A percentile compares a stretch with the other conserved stretches of the same genome.
phyloP scores from a whole-genome alignment of 257 asterid genomes.

The Solanum arcanum region DNA sequence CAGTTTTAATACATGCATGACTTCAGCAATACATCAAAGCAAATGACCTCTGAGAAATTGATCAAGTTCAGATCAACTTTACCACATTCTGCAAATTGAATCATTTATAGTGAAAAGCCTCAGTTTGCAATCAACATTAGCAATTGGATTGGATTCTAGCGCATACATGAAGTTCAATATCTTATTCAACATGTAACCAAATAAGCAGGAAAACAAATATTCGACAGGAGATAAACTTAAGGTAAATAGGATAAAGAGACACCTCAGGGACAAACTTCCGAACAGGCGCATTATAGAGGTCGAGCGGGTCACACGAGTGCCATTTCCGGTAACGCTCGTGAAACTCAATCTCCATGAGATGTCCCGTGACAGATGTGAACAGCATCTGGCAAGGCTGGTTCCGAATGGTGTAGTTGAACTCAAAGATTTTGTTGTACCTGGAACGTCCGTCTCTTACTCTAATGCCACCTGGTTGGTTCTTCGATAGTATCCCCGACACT shows the following conservation, averaged over 20 bases:
- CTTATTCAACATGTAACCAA: not conserved
- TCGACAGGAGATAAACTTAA: not conserved
- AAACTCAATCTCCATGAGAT: slow-evolving; percentile 93
- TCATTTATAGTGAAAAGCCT: not conserved
- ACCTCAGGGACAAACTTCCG: slow-evolving; percentile 84
- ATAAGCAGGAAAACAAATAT: not conserved
- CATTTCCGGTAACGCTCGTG: slow-evolving; percentile 80
- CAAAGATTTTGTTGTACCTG: slow-evolving; percentile 77
- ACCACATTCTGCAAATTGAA: not conserved
- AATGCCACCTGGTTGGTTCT: slow-evolving; percentile 48
- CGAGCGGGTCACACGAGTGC: slow-evolving; percentile 93
- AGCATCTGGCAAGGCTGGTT: slow-evolving; percentile 66
- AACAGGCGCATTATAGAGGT: slow-evolving; percentile 78
- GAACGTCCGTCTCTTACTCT: slow-evolving; percentile 78
- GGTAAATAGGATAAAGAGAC: not conserved
- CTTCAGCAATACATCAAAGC: not conserved
- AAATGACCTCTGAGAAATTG: not conserved
- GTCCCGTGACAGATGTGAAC: slow-evolving; percentile 93
- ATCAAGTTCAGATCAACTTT: not conserved
- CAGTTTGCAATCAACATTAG: not conserved
- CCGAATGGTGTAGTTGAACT: slow-evolving; percentile 49
- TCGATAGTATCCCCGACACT: slow-evolving; percentile 69
- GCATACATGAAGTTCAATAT: not conserved
- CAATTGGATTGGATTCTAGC: not conserved
- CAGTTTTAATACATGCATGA: not conserved